Conservation (phyloP, 2,329 filamentous ascomycete genomes). For the Colletotrichum simmondsii region DNA sequence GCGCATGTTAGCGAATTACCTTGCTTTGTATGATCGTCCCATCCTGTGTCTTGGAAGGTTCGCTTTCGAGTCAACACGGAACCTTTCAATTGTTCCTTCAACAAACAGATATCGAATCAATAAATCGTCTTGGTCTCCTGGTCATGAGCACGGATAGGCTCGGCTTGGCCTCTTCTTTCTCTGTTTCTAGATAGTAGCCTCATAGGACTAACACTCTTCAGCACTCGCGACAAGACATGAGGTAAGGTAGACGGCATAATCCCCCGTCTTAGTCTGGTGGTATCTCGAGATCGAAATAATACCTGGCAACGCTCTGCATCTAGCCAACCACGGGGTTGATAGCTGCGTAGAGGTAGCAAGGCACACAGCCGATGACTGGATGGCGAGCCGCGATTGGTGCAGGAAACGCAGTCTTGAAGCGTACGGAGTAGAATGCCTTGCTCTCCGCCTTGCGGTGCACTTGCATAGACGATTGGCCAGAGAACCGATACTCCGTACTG, state of each 20-base stretch:
- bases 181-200: too few relatives aligned
- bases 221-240: neutral
- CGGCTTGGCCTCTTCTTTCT: neutral
- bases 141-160: neutral
- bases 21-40: neutral
- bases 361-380: constrained; percentile 18
- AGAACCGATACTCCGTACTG: neutral
- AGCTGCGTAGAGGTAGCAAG: constrained; percentile 9
- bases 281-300: neutral
- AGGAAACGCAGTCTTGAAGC: neutral
- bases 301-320: neutral
- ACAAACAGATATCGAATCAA: neutral
- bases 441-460: neutral
- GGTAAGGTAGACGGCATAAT: neutral
- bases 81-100: neutral
- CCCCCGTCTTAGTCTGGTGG: neutral
- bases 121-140: neutral
- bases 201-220: neutral
- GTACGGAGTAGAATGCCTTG: neutral
- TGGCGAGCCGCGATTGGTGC: constrained; percentile 15
- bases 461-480: neutral
- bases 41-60: neutral
- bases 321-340: constrained; percentile 3
- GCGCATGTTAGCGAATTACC: constrained; percentile 3
- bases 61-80: neutral